phyloP scores from a whole-genome alignment of 2,329 filamentous ascomycete species.

The Pezicula carpinea region DNA sequence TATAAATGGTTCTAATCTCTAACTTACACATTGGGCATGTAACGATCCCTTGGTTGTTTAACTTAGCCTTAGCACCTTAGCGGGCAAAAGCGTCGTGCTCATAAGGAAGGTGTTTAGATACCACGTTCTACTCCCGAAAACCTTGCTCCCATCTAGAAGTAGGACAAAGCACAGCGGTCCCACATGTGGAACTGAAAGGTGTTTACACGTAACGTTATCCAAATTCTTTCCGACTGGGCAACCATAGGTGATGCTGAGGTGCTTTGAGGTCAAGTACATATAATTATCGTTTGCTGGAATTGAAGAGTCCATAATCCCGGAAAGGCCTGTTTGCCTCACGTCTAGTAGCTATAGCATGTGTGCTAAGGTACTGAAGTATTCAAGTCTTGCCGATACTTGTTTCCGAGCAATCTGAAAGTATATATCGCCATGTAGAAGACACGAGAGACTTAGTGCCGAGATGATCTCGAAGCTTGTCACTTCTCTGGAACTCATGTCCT shows the following conservation, averaged over 20 bases:
- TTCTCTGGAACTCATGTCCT: not conserved
- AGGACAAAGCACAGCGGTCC: not conserved
- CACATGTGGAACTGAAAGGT: not conserved
- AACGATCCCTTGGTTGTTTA: too few species aligned
- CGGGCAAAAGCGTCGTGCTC: too few species aligned
- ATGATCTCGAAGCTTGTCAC: not conserved
- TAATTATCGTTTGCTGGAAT: not conserved
- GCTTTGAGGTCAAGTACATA: not conserved
- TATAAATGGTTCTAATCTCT: too few species aligned
- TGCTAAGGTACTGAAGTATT: not conserved
- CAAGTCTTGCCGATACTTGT: not conserved
- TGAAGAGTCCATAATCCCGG: not conserved
- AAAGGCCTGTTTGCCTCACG: not conserved
- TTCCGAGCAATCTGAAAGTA: not conserved
- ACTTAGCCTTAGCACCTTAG: too few species aligned
- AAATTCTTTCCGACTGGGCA: not conserved
- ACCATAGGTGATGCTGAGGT: not conserved
- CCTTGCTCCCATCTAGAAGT: not conserved
- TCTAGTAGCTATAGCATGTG: not conserved
- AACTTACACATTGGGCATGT: too few species aligned
- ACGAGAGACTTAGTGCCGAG: not conserved
- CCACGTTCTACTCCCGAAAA: not conserved
- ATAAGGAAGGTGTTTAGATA: not conserved
- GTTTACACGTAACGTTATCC: not conserved
- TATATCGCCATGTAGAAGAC: not conserved